Percentiles rank a stretch among this genome's conserved stretches.
These are phyloP conservation scores for Exsudoporus floridanus DNA, from an alignment of 1,284 basidiomycete genomes.

Conservation along the genomic window DNA sequence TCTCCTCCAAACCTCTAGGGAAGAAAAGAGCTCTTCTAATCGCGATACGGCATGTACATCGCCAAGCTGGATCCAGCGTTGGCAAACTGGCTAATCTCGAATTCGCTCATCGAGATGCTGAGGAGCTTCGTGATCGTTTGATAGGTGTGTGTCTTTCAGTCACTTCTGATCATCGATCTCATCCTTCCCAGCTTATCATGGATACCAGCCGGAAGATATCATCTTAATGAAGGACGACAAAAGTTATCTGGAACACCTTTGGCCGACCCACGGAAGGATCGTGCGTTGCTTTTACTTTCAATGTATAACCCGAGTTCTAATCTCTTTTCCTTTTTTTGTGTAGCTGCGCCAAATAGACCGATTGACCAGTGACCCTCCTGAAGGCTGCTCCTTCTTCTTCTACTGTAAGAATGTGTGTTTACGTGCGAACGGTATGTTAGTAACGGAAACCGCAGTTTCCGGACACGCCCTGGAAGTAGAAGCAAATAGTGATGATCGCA, in stretches of 20 bases:
- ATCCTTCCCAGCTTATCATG: conserved; percentile 16
- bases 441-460: conserved; percentile 19
- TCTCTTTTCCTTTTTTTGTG: too few relatives aligned
- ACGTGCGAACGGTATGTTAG: not conserved
- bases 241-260: conserved; percentile 7
- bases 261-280: conserved; percentile 33
- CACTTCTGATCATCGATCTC: not conserved
- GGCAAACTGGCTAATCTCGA: conserved; percentile 13
- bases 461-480: conserved; percentile 36
- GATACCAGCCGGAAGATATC: conserved; percentile 32
- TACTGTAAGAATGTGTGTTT: conserved; percentile 33
- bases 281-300: conserved; percentile 19
- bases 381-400: conserved; percentile 39
- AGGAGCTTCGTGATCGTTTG: conserved; percentile 11
- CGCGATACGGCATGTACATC: conserved; percentile 13
- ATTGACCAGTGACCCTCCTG: conserved; percentile 27
- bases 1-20: not conserved
- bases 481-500: conserved; percentile 19
- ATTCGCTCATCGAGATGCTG: conserved; percentile 25
- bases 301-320: not conserved
- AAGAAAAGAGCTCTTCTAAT: conserved; percentile 29
- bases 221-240: conserved; percentile 33
- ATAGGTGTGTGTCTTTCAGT: conserved; percentile 12
- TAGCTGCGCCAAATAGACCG: conserved; percentile 29
- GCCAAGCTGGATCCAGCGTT: conserved; percentile 1